Evolutionary conservation across 805 yeast genomes (phyloP).

Genomic region (Cyberlindnera saturnus): DNA sequence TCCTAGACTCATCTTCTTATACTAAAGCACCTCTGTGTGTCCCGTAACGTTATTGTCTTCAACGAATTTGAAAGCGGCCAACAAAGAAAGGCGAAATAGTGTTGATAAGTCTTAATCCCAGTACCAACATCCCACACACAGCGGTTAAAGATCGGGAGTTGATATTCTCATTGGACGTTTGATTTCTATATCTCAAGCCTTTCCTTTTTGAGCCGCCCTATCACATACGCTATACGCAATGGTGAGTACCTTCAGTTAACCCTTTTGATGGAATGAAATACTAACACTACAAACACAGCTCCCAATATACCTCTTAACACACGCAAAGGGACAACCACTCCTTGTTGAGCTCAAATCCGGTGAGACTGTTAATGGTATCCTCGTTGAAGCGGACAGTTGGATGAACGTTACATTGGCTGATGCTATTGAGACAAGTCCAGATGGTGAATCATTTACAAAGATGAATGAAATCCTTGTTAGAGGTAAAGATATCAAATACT

Average conservation of each 20-base stretch:
- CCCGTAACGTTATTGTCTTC: no score
- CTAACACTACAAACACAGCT: conserved; percentile 42
- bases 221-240: not conserved
- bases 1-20: no score
- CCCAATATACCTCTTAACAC: conserved; percentile 84
- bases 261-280: not conserved
- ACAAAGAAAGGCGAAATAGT: no score
- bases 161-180: no score
- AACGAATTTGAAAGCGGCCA: no score
- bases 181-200: no score
- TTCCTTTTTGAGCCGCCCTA: not conserved
- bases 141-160: no score
- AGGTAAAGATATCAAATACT: conserved; percentile 77
- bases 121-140: no score
- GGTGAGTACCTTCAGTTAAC: not conserved
- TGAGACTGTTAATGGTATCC: conserved; percentile 77
- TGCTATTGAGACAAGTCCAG: conserved; percentile 59
- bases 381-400: conserved; percentile 87
- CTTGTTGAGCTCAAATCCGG: conserved; percentile 89
- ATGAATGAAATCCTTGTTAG: conserved; percentile 73
- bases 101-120: no score
- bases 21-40: no score
- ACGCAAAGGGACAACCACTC: conserved; percentile 84
- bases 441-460: conserved; percentile 57
- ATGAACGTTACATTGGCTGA: conserved; percentile 86